A percentile compares a stretch with the other conserved stretches of the same genome.
phyloP scores from a whole-genome alignment of 192 early-diverging fungal genomes.

The Gaertneriomyces semiglobifer region DNA sequence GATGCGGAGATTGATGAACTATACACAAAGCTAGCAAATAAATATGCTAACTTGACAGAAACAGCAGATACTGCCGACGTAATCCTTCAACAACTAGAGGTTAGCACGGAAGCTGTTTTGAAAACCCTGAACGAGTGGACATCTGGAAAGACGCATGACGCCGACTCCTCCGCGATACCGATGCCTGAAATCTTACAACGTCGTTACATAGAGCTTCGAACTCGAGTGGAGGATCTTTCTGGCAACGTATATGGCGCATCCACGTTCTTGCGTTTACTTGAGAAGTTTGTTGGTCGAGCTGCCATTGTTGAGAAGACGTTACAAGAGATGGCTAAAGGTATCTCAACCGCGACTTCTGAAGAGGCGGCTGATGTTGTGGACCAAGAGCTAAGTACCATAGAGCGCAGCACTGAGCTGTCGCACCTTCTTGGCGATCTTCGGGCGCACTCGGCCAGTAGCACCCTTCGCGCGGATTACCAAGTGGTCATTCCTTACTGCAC shows the following conservation, averaged over 20 bases:
- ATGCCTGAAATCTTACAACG: constrained; percentile 15
- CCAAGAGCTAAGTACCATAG: background rate
- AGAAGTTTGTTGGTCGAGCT: background rate
- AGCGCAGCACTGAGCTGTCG: constrained; percentile 6
- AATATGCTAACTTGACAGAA: no score
- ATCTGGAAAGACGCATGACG: no score
- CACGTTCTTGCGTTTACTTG: background rate
- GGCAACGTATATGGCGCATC: background rate
- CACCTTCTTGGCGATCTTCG: constrained; percentile 1
- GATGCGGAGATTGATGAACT: no score
- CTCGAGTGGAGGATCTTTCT: constrained; percentile 9
- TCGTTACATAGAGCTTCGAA: constrained; percentile 20
- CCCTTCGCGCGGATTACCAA: background rate
- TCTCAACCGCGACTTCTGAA: no score
- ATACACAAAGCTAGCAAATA: no score
- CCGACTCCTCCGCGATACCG: background rate
- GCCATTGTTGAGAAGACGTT: background rate
- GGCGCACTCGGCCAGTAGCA: background rate
- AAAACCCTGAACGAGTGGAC: no score
- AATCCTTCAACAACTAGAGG: no score
- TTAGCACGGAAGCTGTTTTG: no score
- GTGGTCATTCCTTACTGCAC: constrained; percentile 4
- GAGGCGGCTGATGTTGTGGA: constrained; percentile 6
- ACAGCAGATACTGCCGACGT: no score
- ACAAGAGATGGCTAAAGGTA: background rate